phyloP scores from a whole-genome alignment of 202 grass and related monocot species.

The Bolboschoenoplectus hybrid region DNA sequence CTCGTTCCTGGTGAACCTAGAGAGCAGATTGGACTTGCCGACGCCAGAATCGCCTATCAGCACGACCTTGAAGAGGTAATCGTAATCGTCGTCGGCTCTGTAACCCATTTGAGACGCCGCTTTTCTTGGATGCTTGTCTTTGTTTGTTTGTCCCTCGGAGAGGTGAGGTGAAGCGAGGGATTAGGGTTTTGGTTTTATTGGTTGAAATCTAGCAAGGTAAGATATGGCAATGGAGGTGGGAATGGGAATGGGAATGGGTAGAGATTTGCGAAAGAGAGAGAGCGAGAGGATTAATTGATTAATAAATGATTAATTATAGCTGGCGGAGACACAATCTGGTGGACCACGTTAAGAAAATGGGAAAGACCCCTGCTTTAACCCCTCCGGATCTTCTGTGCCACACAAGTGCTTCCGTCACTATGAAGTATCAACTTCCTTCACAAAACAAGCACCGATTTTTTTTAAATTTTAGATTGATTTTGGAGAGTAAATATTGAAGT shows the following conservation, averaged over 20 bases:
- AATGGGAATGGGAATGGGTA: neutral
- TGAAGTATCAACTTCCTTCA: neutral
- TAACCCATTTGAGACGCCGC: constrained; percentile 63
- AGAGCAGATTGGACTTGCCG: constrained; percentile 91
- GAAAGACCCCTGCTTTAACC: constrained; percentile 28
- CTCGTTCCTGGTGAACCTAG: constrained; percentile 82
- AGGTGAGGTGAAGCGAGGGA: neutral
- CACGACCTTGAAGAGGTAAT: constrained; percentile 97
- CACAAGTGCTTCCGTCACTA: neutral
- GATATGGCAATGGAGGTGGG: neutral
- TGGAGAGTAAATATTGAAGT: neutral
- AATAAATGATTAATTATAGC: constrained; percentile 31
- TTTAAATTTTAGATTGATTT: neutral
- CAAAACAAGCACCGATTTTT: neutral
- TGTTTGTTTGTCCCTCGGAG: neutral
- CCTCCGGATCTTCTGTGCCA: constrained; percentile 2
- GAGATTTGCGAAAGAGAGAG: constrained; percentile 30
- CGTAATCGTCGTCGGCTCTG: constrained; percentile 89
- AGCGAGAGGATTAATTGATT: neutral
- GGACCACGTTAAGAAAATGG: constrained; percentile 15
- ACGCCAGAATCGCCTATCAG: constrained; percentile 89
- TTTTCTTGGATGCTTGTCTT: constrained; percentile 26
- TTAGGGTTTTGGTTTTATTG: constrained; percentile 30
- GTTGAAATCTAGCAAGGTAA: constrained; percentile 9
- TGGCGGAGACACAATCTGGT: constrained; percentile 21